Conservation (phyloP, 345 rosid genomes). For the Salix exigua region DNA sequence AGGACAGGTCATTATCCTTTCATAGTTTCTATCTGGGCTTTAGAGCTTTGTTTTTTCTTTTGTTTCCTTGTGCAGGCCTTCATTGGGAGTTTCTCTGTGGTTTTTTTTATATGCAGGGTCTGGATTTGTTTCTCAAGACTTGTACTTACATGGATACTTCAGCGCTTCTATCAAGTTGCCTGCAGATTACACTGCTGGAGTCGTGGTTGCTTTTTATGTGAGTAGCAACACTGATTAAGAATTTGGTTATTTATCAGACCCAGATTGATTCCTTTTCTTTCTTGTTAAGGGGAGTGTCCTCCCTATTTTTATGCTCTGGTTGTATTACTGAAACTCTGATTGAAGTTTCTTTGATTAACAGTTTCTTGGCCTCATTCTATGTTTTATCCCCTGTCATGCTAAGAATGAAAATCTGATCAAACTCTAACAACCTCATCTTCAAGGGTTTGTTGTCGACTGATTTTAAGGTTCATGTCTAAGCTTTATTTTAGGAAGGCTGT, state of each 20-base stretch:
- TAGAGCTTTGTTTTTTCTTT: neutral
- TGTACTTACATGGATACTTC: conserved; percentile 89
- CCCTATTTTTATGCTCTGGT: neutral
- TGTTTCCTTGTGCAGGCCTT: neutral
- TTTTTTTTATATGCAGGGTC: conserved; percentile 57
- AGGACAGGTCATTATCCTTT: conserved; percentile 54
- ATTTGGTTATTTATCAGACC: neutral
- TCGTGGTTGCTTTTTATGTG: conserved; percentile 97
- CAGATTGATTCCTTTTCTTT: neutral
- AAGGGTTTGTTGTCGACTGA: neutral
- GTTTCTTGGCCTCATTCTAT: neutral
- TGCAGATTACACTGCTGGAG: conserved; percentile 95
- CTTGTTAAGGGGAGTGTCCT: neutral
- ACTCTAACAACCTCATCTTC: neutral
- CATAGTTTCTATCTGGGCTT: neutral
- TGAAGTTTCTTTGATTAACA: neutral
- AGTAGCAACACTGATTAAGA: conserved; percentile 23
- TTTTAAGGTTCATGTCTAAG: neutral
- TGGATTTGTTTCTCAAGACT: conserved; percentile 93
- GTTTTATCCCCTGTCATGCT: neutral
- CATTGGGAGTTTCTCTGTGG: neutral
- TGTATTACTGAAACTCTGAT: neutral
- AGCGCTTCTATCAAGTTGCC: conserved; percentile 92
- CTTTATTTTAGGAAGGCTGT: neutral
- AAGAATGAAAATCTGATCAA: neutral